phyloP scores from a whole-genome alignment of 2,329 filamentous ascomycete species.

The Magnaporthiopsis rhizophila region DNA sequence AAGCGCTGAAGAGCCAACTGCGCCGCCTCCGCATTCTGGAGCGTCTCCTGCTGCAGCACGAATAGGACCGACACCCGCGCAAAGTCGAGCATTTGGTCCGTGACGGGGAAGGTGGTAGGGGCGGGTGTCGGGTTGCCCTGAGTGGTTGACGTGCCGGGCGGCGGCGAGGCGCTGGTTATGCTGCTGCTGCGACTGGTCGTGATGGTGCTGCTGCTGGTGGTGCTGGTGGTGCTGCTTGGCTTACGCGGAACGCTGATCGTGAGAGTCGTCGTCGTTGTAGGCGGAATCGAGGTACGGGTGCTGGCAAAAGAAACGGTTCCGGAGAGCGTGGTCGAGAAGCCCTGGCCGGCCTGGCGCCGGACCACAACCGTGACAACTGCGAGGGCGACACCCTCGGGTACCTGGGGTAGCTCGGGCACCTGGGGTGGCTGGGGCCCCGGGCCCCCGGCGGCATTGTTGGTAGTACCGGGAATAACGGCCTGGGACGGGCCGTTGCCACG shows the following conservation, averaged over 20 bases:
- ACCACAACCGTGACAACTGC: constrained; percentile 9
- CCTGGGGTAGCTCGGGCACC: constrained; percentile 8
- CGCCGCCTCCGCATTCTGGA: constrained; percentile 43
- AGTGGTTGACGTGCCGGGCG: constrained; percentile 14
- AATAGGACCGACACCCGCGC: constrained; percentile 54
- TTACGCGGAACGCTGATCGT: constrained; percentile 17
- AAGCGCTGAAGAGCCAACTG: constrained; percentile 48
- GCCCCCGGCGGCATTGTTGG: constrained; percentile 10
- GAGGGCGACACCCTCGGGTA: constrained; percentile 15
- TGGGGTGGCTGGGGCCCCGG: constrained; percentile 6
- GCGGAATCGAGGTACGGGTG: constrained; percentile 18
- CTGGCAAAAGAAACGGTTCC: constrained; percentile 9
- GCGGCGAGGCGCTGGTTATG: constrained; percentile 9
- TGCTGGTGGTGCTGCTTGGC: constrained; percentile 16
- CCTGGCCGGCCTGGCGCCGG: neutral
- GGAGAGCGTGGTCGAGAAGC: constrained; percentile 1
- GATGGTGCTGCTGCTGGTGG: constrained; percentile 17
- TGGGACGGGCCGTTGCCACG: constrained; percentile 15
- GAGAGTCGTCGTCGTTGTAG: constrained; percentile 20
- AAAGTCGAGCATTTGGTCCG: constrained; percentile 54
- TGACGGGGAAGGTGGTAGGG: constrained; percentile 36
- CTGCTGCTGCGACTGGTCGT: constrained; percentile 18
- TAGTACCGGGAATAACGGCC: neutral
- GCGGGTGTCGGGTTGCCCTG: constrained; percentile 16
- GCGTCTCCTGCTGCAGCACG: constrained; percentile 46